Base-by-base conservation (phyloP, 768 basidiomycete genomes). In the Lactifluus subvellereus region DNA sequence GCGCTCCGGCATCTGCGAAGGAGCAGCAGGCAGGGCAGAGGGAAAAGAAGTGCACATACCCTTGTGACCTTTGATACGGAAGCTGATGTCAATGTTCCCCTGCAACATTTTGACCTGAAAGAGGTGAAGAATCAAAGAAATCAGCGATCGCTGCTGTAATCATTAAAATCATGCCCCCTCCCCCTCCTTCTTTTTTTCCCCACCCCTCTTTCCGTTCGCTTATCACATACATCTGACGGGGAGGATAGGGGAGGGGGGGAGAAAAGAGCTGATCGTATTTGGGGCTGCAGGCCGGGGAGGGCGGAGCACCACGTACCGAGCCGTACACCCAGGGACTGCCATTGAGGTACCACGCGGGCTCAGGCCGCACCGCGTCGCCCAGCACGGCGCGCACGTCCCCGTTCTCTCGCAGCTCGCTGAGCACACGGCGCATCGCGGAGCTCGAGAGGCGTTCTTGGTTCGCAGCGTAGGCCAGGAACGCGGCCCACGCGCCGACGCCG, bases 401-500 rank as follows among this genome's bases (percentile, higher is more conserved):
- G 65, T 80, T 81, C 16, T 81, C 80, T 63, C 80, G 81, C 49
- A 89, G 74, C 5, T 82, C 82, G 43, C 81, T 79, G 74, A 88
- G 72, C 59, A 91, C 78, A 67, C 84, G 85, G 50, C 82, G 81
- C 62, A 86, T 83, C 35, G 91, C 84, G 4, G 90, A 91, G 65
- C 84, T 87, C 30, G 88, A 84, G 33, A 91, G 78, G 68, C 84
- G 86, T 70, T 91, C 90, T 71, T 88, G 84, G 75, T 91, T 92
- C 60, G 84, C 85, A 10, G 84, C 85, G 62, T 83, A 85, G 33
- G 80, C 77, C 67, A 89, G 79, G 71, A 92, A 92, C 7, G 78
- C 79, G 3, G 74, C 82, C 89, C 89, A 91, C 7, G 79, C 82
- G 1, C 82, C 71, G 2, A 87, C 72, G 16, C 88, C 89, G 6